These are phyloP conservation scores for Dothistroma pini DNA, from an alignment of 2,329 filamentous ascomycete genomes.

Conservation along the genomic window DNA sequence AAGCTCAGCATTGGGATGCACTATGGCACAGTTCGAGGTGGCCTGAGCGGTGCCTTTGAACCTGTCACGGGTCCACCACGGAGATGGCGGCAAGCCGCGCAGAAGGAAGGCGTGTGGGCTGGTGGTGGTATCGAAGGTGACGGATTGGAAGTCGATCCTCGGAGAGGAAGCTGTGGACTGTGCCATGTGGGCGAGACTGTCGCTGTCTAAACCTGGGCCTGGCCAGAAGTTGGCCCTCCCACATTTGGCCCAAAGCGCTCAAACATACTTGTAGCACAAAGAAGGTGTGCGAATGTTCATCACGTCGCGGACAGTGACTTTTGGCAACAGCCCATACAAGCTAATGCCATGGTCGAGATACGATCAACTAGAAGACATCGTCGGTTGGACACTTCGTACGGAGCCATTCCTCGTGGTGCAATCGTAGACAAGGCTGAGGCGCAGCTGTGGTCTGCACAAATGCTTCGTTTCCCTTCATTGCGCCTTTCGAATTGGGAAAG, in stretches of 20 bases:
- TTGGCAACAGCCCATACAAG: background rate
- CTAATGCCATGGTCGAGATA: background rate
- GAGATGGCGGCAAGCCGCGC: constrained; percentile 44
- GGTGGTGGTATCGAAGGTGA: constrained; percentile 32
- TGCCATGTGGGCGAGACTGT: constrained; percentile 50
- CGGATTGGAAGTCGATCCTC: constrained; percentile 34
- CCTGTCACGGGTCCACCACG: constrained; percentile 48
- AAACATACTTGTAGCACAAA: background rate
- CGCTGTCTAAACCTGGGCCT: constrained; percentile 29
- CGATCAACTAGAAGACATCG: no score
- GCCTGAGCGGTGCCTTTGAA: constrained; percentile 45
- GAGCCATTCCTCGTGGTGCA: no score
- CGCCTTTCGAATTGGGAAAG: no score
- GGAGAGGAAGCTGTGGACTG: constrained; percentile 34
- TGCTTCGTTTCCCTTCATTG: no score
- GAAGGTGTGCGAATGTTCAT: background rate
- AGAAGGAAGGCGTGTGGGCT: constrained; percentile 38
- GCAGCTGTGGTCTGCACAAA: no score
- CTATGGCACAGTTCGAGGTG: constrained; percentile 48
- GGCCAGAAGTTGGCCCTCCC: background rate
- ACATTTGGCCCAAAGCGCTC: background rate
- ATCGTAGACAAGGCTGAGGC: no score
- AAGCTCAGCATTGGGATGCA: constrained; percentile 52
- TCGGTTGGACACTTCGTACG: no score
- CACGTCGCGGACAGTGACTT: background rate